Evolutionary conservation across 2,329 filamentous ascomycete species (phyloP), one percentile per base, ranked within the genome.

Genomic region (Zymoseptoria ardabiliae): DNA sequence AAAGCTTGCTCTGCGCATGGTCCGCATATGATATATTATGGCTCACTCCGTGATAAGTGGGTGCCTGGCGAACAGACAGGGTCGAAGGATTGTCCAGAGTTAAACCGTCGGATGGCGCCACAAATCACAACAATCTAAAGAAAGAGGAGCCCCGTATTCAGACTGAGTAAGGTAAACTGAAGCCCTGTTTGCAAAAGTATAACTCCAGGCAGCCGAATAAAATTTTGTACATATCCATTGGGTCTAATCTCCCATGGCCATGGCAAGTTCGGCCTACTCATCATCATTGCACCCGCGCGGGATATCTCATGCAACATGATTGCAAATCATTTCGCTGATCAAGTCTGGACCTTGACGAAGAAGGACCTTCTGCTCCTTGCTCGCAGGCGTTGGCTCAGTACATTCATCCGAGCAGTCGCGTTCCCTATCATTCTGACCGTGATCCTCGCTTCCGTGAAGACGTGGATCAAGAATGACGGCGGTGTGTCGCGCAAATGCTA

Each of bases 401-500:
- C 81, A 1, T 74, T 77, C 28, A 70, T 83, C 23, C 76, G 81
- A 64, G 81, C 81, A 9, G 79, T 84, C 60, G 70, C 82, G 53
- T 73, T 82, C 22, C 82, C 82, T 0, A 77, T 82, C 25, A 75
- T 82, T 23, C 82, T 82, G 67, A 73, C 77, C n/a, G 74, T 72
- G 53, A 78, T 79, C 58, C 63, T 71, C 25, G 59, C 68, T n/a
- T 68, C 65, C 19, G 88, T 90, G 19, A 86, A 88, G 65, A 91
- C 90, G 70, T 82, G 95, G 61, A 91, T 95, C 66, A 82, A 91
- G 5, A 86, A 90, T 1, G 86, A 88, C 2, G 88, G 89, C 0
- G 76, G n/a, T n/a, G n/a, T n/a, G n/a, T n/a, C n/a, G n/a, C n/a
- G n/a, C n/a, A n/a, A n/a, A n/a, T n/a, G n/a, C n/a, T n/a, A n/a